Conservation (phyloP, 345 rosid species). For the Camelina laxa region DNA sequence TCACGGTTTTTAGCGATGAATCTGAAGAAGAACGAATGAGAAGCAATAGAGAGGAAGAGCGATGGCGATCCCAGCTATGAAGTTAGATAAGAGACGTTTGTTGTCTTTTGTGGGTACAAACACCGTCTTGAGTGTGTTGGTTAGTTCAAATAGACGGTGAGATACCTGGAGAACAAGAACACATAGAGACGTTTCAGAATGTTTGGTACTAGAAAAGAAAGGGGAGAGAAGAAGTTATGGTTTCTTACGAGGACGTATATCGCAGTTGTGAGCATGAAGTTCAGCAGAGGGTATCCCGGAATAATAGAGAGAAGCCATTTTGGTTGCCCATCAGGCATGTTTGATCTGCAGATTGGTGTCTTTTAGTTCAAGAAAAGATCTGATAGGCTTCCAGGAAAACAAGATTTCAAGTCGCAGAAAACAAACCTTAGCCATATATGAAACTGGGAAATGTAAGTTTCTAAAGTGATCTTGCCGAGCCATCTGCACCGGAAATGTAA, state of each 20-base stretch:
- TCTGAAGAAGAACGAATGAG: constrained; percentile 77
- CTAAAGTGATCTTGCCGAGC: constrained; percentile 95
- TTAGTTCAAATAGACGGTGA: constrained; percentile 76
- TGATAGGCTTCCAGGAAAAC: neutral
- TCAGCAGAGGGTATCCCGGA: constrained; percentile 89
- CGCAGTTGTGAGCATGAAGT: constrained; percentile 94
- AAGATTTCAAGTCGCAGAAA: constrained; percentile 7
- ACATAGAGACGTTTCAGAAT: constrained; percentile 29
- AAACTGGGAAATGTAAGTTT: constrained; percentile 94
- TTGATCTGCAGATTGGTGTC: constrained; percentile 56
- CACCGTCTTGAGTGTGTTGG: constrained; percentile 71
- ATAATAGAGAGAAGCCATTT: constrained; percentile 95
- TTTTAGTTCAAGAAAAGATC: neutral
- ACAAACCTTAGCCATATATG: constrained; percentile 99
- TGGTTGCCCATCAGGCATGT: constrained; percentile 90
- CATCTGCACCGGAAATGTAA: constrained; percentile 55
- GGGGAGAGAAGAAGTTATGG: neutral
- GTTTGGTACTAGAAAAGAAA: neutral
- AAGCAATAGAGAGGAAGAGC: constrained; percentile 60
- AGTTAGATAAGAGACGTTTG: constrained; percentile 63
- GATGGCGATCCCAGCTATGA: constrained; percentile 65
- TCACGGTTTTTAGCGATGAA: constrained; percentile 69
- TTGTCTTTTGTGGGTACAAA: constrained; percentile 84
- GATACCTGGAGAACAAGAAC: constrained; percentile 63
- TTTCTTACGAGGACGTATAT: constrained; percentile 77